Evolutionary conservation across 2,329 filamentous ascomycete species (phyloP).

Genomic region (Ophiostoma angusticollis): DNA sequence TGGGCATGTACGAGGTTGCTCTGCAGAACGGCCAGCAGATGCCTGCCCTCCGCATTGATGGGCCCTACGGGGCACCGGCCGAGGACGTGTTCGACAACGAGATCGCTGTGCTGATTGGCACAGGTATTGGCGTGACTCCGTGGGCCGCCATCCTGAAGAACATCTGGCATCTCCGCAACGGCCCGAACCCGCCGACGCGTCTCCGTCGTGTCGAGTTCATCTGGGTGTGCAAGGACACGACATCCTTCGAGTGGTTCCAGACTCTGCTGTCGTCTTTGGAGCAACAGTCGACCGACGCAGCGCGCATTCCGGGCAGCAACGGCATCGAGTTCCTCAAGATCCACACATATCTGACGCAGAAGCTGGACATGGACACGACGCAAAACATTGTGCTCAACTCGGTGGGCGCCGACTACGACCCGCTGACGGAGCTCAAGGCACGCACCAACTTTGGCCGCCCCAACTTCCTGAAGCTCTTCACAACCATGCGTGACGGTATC

Average conservation of each 20-base stretch:
- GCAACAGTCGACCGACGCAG: constrained; percentile 61
- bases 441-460: constrained; percentile 92
- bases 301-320: constrained; percentile 52
- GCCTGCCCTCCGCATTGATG: constrained; percentile 81
- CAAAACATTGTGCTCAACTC: constrained; percentile 97
- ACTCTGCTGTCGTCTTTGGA: constrained; percentile 84
- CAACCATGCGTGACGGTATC: constrained; percentile 78
- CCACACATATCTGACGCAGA: constrained; percentile 94
- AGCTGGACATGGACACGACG: constrained; percentile 78
- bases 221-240: constrained; percentile 94
- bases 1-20: constrained; percentile 96
- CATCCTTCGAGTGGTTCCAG: constrained; percentile 98
- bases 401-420: constrained; percentile 77
- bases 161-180: constrained; percentile 90
- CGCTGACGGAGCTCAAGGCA: constrained; percentile 78
- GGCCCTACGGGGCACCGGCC: constrained; percentile 89
- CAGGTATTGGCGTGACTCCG: constrained; percentile 76
- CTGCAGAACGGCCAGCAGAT: constrained; percentile 87
- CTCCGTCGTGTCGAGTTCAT: constrained; percentile 95
- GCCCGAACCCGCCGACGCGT: constrained; percentile 76
- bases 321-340: constrained; percentile 85
- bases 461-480: constrained; percentile 71
- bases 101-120: constrained; percentile 74
- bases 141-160: constrained; percentile 89
- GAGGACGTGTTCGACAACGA: constrained; percentile 96